Evolutionary conservation across 2,329 filamentous ascomycete species (phyloP).

Genomic region (Lasiodiplodia theobromae): DNA sequence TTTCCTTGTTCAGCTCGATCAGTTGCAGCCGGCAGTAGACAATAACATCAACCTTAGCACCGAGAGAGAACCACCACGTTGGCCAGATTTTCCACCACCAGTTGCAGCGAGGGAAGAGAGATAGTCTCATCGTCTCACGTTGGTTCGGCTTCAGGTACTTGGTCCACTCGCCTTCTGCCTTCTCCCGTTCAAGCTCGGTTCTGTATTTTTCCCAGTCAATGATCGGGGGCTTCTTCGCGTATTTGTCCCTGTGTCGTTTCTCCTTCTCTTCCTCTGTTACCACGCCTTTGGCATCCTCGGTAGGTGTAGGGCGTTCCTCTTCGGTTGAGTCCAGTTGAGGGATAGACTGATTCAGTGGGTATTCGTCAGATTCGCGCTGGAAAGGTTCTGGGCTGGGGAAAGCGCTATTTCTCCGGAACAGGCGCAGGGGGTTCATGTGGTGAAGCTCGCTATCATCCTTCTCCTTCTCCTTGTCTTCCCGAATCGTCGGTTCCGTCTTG

Average conservation of each 20-base stretch:
- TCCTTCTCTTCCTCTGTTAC: constrained; percentile 5
- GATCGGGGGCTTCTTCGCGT: constrained; percentile 29
- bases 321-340: constrained; percentile 4
- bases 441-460: constrained; percentile 5
- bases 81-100: constrained; percentile 31
- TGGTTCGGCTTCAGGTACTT: constrained; percentile 82
- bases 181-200: constrained; percentile 35
- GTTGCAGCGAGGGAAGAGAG: constrained; percentile 67
- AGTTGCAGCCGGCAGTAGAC: constrained; percentile 88
- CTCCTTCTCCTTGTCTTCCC: neutral
- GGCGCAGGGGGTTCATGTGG: constrained; percentile 23
- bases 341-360: constrained; percentile 32
- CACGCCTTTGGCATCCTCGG: neutral
- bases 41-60: constrained; percentile 93
- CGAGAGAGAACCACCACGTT: constrained; percentile 78
- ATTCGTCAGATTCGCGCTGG: constrained; percentile 38
- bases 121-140: constrained; percentile 82
- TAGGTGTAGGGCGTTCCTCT: neutral
- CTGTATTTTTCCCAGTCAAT: constrained; percentile 32
- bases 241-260: constrained; percentile 24
- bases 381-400: constrained; percentile 28
- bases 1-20: constrained; percentile 87
- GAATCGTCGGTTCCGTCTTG: neutral
- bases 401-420: constrained; percentile 17
- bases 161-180: constrained; percentile 69